Conservation (phyloP, 352 stramenopile genomes). For the Phytopythium vexans region DNA sequence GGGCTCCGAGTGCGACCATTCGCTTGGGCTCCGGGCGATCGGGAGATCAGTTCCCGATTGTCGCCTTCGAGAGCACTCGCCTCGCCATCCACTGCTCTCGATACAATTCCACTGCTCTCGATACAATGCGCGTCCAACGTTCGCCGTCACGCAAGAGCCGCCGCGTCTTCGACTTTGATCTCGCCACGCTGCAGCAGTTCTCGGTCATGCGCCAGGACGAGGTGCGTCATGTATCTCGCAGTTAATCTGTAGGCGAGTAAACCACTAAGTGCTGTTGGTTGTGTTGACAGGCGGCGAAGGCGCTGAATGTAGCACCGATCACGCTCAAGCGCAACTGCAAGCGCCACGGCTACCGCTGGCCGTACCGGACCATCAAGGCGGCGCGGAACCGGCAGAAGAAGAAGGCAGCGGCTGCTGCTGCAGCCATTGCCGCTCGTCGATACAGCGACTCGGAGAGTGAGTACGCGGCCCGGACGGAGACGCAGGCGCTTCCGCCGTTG, state of each 20-base stretch:
- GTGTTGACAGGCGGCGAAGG: conserved; percentile 24
- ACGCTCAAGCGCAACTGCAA: conserved; percentile 68
- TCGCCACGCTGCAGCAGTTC: conserved; percentile 33
- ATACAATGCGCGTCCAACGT: background rate
- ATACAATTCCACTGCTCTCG: background rate
- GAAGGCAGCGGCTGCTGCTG: background rate
- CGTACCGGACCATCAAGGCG: conserved; percentile 45
- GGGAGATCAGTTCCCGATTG: too few species aligned
- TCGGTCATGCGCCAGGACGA: conserved; percentile 50
- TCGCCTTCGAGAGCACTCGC: too few species aligned
- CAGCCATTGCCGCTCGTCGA: background rate
- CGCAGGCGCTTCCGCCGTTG: background rate
- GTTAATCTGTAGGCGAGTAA: background rate
- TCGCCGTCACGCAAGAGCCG: conserved; percentile 31
- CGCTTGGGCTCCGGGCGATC: too few species aligned
- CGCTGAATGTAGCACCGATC: conserved; percentile 42
- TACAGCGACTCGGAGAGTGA: too few species aligned
- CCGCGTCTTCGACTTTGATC: conserved; percentile 40
- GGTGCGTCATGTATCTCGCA: conserved; percentile 3
- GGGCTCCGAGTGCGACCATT: too few species aligned
- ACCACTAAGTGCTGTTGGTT: background rate
- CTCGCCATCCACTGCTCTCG: background rate
- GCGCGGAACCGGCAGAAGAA: background rate
- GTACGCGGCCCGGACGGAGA: too few species aligned
- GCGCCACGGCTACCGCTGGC: conserved; percentile 39